Evolutionary conservation across 2,329 filamentous ascomycete species (phyloP).

Genomic region (Fonsecaea pugnacius): DNA sequence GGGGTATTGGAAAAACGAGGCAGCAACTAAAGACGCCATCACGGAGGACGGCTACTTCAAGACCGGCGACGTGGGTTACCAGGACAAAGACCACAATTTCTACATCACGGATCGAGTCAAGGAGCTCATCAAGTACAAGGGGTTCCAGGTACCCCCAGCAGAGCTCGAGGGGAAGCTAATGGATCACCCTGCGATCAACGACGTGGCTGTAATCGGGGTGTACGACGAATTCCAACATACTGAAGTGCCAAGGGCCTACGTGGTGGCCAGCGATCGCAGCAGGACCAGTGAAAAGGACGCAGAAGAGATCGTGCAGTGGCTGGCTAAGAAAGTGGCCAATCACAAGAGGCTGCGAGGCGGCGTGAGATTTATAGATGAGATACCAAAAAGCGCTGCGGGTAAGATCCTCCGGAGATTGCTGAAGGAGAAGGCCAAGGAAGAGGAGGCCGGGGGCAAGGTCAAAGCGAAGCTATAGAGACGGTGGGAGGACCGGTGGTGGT

Average conservation of each 20-base stretch:
- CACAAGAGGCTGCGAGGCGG: slow-evolving; percentile 47
- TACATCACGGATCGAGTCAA: slow-evolving; percentile 89
- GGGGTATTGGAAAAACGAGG: slow-evolving; percentile 65
- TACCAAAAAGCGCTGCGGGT: slow-evolving; percentile 46
- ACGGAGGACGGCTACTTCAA: slow-evolving; percentile 78
- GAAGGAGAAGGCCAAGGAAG: slow-evolving; percentile 51
- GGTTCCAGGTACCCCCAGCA: slow-evolving; percentile 55
- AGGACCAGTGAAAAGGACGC: slow-evolving; percentile 48
- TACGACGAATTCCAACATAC: slow-evolving; percentile 43
- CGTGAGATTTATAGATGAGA: slow-evolving; percentile 42
- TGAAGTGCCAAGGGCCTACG: slow-evolving; percentile 51
- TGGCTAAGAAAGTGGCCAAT: slow-evolving; percentile 40
- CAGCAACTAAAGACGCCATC: slow-evolving; percentile 61
- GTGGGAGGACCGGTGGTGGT: not conserved
- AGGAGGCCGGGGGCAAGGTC: slow-evolving; percentile 35
- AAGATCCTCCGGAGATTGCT: slow-evolving; percentile 54
- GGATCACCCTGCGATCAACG: slow-evolving; percentile 48
- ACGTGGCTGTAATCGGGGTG: slow-evolving; percentile 55
- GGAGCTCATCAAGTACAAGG: slow-evolving; percentile 58
- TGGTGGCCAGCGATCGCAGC: slow-evolving; percentile 51
- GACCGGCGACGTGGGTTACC: slow-evolving; percentile 83
- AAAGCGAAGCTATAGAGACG: slow-evolving; percentile 50
- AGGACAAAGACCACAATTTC: slow-evolving; percentile 76
- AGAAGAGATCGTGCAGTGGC: slow-evolving; percentile 43
- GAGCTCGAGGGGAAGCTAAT: slow-evolving; percentile 55